A percentile compares a stretch with the other conserved stretches of the same genome.
These are phyloP conservation scores for Calvatia gigantea DNA, from an alignment of 768 basidiomycete genomes.

Conservation along the genomic window DNA sequence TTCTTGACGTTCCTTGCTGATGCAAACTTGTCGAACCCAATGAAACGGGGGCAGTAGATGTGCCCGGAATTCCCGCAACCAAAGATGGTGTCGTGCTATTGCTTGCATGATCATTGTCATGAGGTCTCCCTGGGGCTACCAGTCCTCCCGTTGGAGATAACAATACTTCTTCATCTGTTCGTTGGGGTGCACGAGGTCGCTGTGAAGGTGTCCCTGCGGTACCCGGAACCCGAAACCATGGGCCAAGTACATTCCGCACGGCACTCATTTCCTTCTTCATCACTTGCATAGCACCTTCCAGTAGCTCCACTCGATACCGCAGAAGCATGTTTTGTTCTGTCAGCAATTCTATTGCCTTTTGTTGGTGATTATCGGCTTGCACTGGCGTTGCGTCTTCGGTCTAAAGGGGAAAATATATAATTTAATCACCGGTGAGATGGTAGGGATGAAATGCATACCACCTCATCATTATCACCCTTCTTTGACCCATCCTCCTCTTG, in stretches of 20 bases:
- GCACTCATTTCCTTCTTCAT: constrained; percentile 55
- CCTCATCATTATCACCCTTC: constrained; percentile 4
- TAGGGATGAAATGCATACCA: not conserved
- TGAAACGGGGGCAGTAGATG: not conserved
- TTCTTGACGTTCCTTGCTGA: not conserved
- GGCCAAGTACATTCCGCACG: constrained; percentile 59
- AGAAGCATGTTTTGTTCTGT: constrained; percentile 65
- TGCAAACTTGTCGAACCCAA: not conserved
- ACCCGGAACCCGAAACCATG: constrained; percentile 28
- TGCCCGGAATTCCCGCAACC: not conserved
- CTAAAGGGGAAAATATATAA: not conserved
- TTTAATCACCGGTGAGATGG: not conserved
- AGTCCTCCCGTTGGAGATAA: not conserved
- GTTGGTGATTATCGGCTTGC: not conserved
- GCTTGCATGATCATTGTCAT: not conserved
- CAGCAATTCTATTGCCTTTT: constrained; percentile 24
- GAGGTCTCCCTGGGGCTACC: not conserved
- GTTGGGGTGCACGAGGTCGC: constrained; percentile 2
- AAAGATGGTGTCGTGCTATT: not conserved
- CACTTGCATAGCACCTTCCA: constrained; percentile 52
- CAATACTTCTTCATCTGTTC: not conserved
- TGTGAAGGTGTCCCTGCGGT: not conserved
- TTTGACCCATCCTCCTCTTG: not conserved
- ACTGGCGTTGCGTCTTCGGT: not conserved
- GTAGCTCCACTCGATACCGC: constrained; percentile 49